Conservation (phyloP, 2,329 filamentous ascomycete genomes). For the Lachnellula arida region DNA sequence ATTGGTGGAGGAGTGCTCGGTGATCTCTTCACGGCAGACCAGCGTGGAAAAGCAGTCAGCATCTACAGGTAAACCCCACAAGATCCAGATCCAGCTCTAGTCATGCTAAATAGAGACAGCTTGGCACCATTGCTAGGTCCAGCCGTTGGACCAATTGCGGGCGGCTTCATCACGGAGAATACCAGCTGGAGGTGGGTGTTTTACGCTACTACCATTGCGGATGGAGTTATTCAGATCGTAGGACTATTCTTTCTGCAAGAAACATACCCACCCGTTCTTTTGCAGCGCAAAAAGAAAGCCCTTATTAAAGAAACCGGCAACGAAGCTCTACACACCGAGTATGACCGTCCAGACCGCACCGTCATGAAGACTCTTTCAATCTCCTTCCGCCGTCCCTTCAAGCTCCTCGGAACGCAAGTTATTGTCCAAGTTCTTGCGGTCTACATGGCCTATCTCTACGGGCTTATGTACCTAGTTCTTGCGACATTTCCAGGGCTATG, state of each 20-base stretch:
- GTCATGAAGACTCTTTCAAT: constrained; percentile 33
- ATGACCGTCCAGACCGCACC: constrained; percentile 44
- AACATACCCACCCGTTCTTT: constrained; percentile 44
- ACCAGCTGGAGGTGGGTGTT: constrained; percentile 32
- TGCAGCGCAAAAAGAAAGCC: constrained; percentile 36
- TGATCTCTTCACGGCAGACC: constrained; percentile 42
- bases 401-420: constrained; percentile 45
- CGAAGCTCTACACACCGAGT: constrained; percentile 36
- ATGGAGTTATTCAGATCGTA: constrained; percentile 38
- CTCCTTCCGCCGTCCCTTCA: constrained; percentile 41
- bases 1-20: constrained; percentile 40
- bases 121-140: constrained; percentile 26
- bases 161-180: constrained; percentile 43
- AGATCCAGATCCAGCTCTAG: too few relatives aligned
- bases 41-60: constrained; percentile 39
- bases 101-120: constrained; percentile 1
- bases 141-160: constrained; percentile 39
- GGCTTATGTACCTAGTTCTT: constrained; percentile 49
- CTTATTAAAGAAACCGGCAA: constrained; percentile 49
- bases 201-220: constrained; percentile 41
- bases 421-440: constrained; percentile 48
- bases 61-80: constrained; percentile 12
- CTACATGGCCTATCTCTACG: constrained; percentile 48
- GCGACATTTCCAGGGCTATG: constrained; percentile 56
- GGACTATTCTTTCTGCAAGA: constrained; percentile 40